Conservation (phyloP, 148 eudicot species). For the Silene conica region DNA sequence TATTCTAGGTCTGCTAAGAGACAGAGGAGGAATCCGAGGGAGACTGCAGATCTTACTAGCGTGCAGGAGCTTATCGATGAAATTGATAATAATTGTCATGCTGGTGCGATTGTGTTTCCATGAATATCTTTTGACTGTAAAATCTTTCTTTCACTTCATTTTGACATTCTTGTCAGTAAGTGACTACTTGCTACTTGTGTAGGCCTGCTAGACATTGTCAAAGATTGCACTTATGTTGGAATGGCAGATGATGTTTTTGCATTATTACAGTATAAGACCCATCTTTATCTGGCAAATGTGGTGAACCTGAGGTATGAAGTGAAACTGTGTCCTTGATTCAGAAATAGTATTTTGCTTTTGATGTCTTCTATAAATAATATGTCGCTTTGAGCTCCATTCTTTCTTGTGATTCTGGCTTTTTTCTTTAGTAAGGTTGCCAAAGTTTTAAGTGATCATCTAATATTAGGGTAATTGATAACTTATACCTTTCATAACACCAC, state of each 20-base stretch:
- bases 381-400: conserved; percentile 2
- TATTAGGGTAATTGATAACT: too few species aligned
- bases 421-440: background rate
- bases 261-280: conserved; percentile 78
- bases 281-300: conserved; percentile 87
- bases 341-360: too few species aligned
- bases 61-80: conserved; percentile 75
- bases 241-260: conserved; percentile 96
- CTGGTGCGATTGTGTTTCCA: conserved; percentile 43
- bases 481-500: too few species aligned
- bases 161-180: background rate
- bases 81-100: conserved; percentile 57
- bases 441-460: too few species aligned
- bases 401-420: background rate
- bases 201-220: conserved; percentile 79
- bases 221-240: conserved; percentile 85
- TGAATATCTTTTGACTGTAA: conserved; percentile 2
- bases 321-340: background rate
- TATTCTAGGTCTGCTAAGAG: conserved; percentile 70
- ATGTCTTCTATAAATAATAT: too few species aligned
- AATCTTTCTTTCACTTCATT: conserved; percentile 2
- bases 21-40: conserved; percentile 88
- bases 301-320: conserved; percentile 74
- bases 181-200: conserved; percentile 18
- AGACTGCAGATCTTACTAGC: conserved; percentile 90